Evolutionary conservation across 148 eudicot genomes (phyloP).

Genomic region (Cornus controversa): DNA sequence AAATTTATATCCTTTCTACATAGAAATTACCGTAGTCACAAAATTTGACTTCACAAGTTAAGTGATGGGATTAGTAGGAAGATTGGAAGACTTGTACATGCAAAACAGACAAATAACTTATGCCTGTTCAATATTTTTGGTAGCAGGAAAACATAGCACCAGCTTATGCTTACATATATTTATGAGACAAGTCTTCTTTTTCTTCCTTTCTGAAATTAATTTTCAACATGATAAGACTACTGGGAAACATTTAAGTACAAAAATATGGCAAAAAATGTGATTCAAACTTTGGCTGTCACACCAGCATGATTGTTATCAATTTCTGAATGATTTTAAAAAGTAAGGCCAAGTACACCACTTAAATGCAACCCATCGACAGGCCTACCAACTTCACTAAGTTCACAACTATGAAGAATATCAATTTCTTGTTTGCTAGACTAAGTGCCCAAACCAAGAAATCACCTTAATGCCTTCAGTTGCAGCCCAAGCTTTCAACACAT

Average conservation of each 20-base stretch:
- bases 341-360: neutral
- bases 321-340: neutral
- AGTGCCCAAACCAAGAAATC: constrained; percentile 9
- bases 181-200: neutral
- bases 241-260: neutral
- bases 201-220: neutral
- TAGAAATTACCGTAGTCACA: neutral
- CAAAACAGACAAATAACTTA: neutral
- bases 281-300: neutral
- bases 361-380: neutral
- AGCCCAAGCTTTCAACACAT: constrained; percentile 71
- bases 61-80: neutral
- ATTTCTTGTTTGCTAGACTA: neutral
- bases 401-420: neutral
- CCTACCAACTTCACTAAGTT: neutral
- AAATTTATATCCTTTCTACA: neutral
- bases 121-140: neutral
- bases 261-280: neutral
- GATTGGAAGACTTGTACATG: neutral
- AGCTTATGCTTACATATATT: neutral
- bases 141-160: neutral
- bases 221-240: too few relatives aligned
- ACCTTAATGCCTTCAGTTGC: constrained; percentile 74
- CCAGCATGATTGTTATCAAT: neutral
- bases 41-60: neutral